Evolutionary conservation across 495 filamentous ascomycete genomes (phyloP), one percentile per base, ranked within the genome.

Genomic region (Aspergillus asperescens): DNA sequence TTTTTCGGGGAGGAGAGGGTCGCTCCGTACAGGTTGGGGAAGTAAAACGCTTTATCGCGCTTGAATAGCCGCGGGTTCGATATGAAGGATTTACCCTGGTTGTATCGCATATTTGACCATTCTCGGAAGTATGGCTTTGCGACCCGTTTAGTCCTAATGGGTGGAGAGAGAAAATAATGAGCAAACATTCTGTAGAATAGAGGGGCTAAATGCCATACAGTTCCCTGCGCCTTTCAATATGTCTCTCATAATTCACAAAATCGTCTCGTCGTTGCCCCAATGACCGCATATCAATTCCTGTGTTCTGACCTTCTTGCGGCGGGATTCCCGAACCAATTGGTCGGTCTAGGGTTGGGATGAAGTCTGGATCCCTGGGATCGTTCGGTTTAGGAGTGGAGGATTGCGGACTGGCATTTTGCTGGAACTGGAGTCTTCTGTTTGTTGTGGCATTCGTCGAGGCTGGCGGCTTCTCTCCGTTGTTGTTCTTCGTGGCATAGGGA

Each of bases 111-210:
- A 67, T 89, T 89, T 46, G 77, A 77, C 85, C 88, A 94, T 79
- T 97, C 90, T 60, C 88, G 84, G 77, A 95, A 97, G 66, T 97
- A 97, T 20, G 89, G 88, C 52, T 85, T 88, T 10, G 81, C 68
- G 56, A 92, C 79, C 69, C 75, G 76, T 59, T 62, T 63, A 13
- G 72, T 78, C 51, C 77, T 81, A 48, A 55, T 20, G 27, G 12
- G 54, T 20, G 27, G 12, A 43, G 31, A 28, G 7, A n/a, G 37
- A 27, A 42, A 8, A 32, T 42, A 1, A 13, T 58, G 49, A 60
- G 40, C 13, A 18, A 19, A n/a, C 8, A 1, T 52, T 10, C 7
- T 4, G 20, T 15, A 9, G 44, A 37, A 39, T 37, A 27, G 43
- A 48, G 42, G 37, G 24, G 41, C 8, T 10, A 28, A 16, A 15